Evolutionary conservation across 306 rosid genomes (phyloP).

Genomic region (barrel medic (Medicago truncatula)): MtrunA17r5.0-ANR NC_053044.1:33011501-33012000

Average conservation of each 20-base stretch:
- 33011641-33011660: background rate
- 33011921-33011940: too few relatives aligned
- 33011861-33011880: too few relatives aligned
- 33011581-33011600: slow-evolving; percentile 30
- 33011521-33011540: slow-evolving; percentile 35
- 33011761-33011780: slow-evolving; percentile 1
- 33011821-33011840: too few relatives aligned
- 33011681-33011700: slow-evolving; percentile 23
- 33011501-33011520: slow-evolving; percentile 27
- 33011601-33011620: slow-evolving; percentile 27
- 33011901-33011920: too few relatives aligned
- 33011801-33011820: too few relatives aligned
- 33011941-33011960: too few relatives aligned
- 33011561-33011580: slow-evolving; percentile 31
- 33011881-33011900: too few relatives aligned
- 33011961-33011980: too few relatives aligned
- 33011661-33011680: background rate
- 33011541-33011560: slow-evolving; percentile 35
- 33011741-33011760: slow-evolving; percentile 13
- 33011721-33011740: slow-evolving; percentile 39
- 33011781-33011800: background rate
- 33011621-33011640: slow-evolving; percentile 30
- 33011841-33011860: too few relatives aligned
- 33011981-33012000: too few relatives aligned
- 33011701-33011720: slow-evolving; percentile 44